phyloP scores from a whole-genome alignment of 2,329 filamentous ascomycete species.

The Fusarium proliferatum region DNA sequence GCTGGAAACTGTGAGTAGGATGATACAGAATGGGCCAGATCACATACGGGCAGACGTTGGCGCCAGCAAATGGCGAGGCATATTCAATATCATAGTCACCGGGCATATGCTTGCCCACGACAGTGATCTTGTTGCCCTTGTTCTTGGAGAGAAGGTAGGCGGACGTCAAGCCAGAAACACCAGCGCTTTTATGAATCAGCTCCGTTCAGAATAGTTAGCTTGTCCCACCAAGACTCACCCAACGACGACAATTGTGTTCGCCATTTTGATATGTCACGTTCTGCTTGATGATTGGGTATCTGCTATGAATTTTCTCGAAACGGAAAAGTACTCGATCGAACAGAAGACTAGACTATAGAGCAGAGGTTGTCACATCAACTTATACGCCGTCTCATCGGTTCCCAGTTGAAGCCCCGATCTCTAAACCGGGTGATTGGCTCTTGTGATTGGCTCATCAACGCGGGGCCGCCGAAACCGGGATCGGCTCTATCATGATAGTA shows the following conservation, averaged over 20 bases:
- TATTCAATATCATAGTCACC: slow-evolving; percentile 94
- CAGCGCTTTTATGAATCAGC: slow-evolving; percentile 51
- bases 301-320: not conserved
- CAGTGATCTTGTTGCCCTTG: slow-evolving; percentile 65
- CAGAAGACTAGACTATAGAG: not conserved
- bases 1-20: slow-evolving; percentile 44
- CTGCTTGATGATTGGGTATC: not conserved
- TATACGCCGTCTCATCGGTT: slow-evolving; percentile 15
- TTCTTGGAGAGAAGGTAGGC: slow-evolving; percentile 61
- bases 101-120: slow-evolving; percentile 90
- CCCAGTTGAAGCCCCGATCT: slow-evolving; percentile 32
- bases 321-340: not conserved
- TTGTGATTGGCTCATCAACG: slow-evolving; percentile 19
- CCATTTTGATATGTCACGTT: slow-evolving; percentile 36
- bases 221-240: slow-evolving; percentile 43
- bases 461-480: slow-evolving; percentile 21
- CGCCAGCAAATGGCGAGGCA: slow-evolving; percentile 88
- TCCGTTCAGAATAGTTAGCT: not conserved
- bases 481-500: not conserved
- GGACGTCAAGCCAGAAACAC: slow-evolving; percentile 63
- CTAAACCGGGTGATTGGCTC: not conserved
- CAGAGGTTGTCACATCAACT: slow-evolving; percentile 16
- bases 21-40: not conserved
- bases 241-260: slow-evolving; percentile 49
- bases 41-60: slow-evolving; percentile 80